Conservation (phyloP, 208 protist species). For the Crithidia sp. region DNA sequence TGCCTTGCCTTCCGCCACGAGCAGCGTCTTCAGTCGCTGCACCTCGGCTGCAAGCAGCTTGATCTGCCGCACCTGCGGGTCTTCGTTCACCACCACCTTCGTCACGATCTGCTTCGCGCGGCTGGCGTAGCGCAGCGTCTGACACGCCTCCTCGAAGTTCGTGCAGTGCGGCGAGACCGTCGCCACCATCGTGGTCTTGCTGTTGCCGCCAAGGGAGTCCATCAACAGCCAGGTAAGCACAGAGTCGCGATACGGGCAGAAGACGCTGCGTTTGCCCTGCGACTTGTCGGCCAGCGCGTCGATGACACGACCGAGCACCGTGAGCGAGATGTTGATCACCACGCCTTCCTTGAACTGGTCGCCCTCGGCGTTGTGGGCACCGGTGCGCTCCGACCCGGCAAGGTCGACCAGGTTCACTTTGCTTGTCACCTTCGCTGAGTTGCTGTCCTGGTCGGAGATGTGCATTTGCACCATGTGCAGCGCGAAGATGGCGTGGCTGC, state of each 20-base stretch:
- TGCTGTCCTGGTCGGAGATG: conserved; percentile 46
- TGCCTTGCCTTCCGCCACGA: conserved; percentile 42
- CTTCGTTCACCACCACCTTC: conserved; percentile 90
- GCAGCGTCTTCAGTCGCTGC: conserved; percentile 56
- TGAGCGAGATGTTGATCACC: conserved; percentile 93
- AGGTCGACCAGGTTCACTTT: conserved; percentile 95
- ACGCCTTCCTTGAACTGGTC: conserved; percentile 81
- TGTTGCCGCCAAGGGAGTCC: conserved; percentile 90
- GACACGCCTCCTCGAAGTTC: conserved; percentile 92
- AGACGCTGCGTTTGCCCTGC: conserved; percentile 57
- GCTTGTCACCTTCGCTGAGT: conserved; percentile 41
- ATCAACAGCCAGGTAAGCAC: conserved; percentile 90
- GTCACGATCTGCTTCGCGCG: conserved; percentile 94
- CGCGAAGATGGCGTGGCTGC: conserved; percentile 91
- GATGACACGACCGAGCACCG: conserved; percentile 89
- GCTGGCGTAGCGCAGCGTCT: conserved; percentile 93
- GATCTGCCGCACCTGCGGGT: conserved; percentile 87
- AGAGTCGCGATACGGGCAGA: conserved; percentile 91
- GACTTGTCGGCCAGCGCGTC: conserved; percentile 66
- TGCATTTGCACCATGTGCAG: conserved; percentile 68
- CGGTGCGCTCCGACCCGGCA: conserved; percentile 91
- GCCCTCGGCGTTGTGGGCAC: conserved; percentile 63
- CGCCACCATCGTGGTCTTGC: conserved; percentile 96
- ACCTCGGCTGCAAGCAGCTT: conserved; percentile 74
- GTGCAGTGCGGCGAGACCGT: conserved; percentile 86